phyloP scores from a whole-genome alignment of 306 rosid species.

The Pyrus betulifolia region DNA sequence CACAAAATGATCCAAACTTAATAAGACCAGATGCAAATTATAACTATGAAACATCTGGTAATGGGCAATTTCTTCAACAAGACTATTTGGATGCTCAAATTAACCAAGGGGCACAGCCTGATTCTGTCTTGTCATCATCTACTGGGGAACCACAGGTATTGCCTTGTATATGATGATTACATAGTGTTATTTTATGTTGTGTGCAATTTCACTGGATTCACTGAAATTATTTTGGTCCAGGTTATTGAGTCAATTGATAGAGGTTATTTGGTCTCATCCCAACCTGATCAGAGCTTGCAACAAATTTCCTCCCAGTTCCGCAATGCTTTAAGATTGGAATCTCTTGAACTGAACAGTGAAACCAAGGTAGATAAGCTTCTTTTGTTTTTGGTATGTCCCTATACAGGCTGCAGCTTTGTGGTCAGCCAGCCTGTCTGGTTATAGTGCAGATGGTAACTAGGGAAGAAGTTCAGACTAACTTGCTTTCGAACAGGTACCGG shows the following conservation, averaged over 20 bases:
- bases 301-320: constrained; percentile 78
- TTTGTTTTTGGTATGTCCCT: background rate
- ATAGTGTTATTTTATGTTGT: background rate
- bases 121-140: constrained; percentile 49
- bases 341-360: constrained; percentile 51
- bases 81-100: constrained; percentile 53
- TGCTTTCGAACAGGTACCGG: constrained; percentile 29
- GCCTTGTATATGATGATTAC: background rate
- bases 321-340: constrained; percentile 54
- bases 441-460: constrained; percentile 4
- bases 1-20: constrained; percentile 62
- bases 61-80: constrained; percentile 60
- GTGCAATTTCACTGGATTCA: background rate
- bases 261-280: constrained; percentile 42
- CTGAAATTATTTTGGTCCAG: constrained; percentile 21
- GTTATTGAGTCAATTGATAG: constrained; percentile 52
- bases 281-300: constrained; percentile 54
- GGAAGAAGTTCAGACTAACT: constrained; percentile 2
- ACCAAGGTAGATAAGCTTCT: constrained; percentile 30
- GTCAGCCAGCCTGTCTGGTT: background rate
- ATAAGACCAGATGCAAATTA: constrained; percentile 51
- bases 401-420: background rate
- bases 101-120: constrained; percentile 44
- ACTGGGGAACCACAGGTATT: constrained; percentile 59
- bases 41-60: constrained; percentile 57